Percentiles rank a stretch among this genome's conserved stretches.
These are phyloP conservation scores for Rhododendron molle DNA, from an alignment of 148 eudicot species.

Conservation along the genomic window DNA sequence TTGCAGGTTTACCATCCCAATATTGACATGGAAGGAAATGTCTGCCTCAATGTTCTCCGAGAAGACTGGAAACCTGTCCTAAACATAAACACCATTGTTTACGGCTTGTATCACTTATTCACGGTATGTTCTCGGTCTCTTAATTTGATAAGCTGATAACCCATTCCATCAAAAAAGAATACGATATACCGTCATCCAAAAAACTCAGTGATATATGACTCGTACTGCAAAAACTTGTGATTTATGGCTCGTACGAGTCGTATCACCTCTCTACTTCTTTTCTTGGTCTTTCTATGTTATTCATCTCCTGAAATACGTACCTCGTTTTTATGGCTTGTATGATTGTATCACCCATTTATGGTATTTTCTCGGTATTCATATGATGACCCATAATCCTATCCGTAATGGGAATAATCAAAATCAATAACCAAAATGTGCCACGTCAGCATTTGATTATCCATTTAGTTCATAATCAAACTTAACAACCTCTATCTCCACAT, in stretches of 20 bases:
- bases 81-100: constrained; percentile 72
- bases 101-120: constrained; percentile 77
- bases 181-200: constrained; percentile 31
- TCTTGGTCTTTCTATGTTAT: constrained; percentile 43
- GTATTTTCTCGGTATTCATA: constrained; percentile 24
- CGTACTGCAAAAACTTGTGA: constrained; percentile 29
- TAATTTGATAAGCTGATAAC: constrained; percentile 38
- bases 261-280: neutral
- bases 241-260: neutral
- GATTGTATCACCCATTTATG: constrained; percentile 76
- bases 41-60: constrained; percentile 82
- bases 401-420: too few relatives aligned
- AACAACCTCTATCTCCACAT: too few relatives aligned
- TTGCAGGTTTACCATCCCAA: constrained; percentile 84
- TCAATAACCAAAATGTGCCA: too few relatives aligned
- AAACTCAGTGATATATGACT: constrained; percentile 4
- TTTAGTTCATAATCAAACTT: too few relatives aligned
- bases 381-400: neutral
- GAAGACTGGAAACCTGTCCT: constrained; percentile 94
- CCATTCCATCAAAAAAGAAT: constrained; percentile 34
- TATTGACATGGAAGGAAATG: constrained; percentile 87
- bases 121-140: constrained; percentile 54
- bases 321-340: constrained; percentile 75
- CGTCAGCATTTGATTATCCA: too few relatives aligned
- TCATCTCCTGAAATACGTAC: constrained; percentile 73